Evolutionary conservation across 148 eudicot species (phyloP).

Genomic region (Rheum nobile): DNA sequence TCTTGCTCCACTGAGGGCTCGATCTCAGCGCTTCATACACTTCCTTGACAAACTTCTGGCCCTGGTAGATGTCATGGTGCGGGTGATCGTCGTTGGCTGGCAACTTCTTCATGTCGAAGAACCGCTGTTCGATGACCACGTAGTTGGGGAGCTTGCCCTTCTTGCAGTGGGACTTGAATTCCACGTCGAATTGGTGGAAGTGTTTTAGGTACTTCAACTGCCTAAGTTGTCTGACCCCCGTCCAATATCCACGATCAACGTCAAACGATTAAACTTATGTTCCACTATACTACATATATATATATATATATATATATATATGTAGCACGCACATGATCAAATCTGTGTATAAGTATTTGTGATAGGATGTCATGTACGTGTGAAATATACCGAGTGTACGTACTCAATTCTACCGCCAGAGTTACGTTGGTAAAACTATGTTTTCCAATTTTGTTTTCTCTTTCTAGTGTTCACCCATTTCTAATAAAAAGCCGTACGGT

Average conservation of each 20-base stretch:
- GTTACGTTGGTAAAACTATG: too few relatives aligned
- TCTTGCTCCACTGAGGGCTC: conserved; percentile 86
- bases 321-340: too few relatives aligned
- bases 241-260: not conserved
- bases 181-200: conserved; percentile 34
- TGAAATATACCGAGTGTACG: too few relatives aligned
- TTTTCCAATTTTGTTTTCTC: too few relatives aligned
- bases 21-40: conserved; percentile 66
- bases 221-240: conserved; percentile 12
- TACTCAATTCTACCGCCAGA: too few relatives aligned
- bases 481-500: too few relatives aligned
- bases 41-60: conserved; percentile 62
- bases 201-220: conserved; percentile 23
- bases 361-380: not conserved
- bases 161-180: conserved; percentile 34
- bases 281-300: not conserved
- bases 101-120: conserved; percentile 18
- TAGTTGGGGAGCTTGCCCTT: conserved; percentile 50
- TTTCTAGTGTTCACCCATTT: too few relatives aligned
- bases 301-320: too few relatives aligned
- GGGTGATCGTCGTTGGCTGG: conserved; percentile 64
- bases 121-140: conserved; percentile 44
- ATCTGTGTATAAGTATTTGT: too few relatives aligned
- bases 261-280: not conserved
- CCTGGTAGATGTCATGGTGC: conserved; percentile 54